Evolutionary conservation across 2,329 filamentous ascomycete species (phyloP).

Genomic region (Aaosphaeria pasadenensis): DNA sequence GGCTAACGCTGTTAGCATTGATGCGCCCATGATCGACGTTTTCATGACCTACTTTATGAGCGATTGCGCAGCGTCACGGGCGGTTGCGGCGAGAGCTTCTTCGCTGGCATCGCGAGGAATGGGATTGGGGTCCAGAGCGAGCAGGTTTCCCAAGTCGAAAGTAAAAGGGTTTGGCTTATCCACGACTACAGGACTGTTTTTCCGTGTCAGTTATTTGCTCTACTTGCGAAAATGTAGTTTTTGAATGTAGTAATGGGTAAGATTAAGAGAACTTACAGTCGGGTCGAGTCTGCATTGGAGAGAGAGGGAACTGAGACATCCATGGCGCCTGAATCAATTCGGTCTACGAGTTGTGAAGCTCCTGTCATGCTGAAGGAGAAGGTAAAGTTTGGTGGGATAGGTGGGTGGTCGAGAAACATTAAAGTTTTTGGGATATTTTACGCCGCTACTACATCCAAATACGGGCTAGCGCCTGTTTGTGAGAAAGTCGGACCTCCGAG

Average conservation of each 20-base stretch:
- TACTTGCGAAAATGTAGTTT: background rate
- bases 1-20: slow-evolving; percentile 52
- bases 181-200: slow-evolving; percentile 30
- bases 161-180: slow-evolving; percentile 84
- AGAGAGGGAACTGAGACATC: slow-evolving; percentile 24
- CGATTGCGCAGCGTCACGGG: slow-evolving; percentile 86
- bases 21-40: no score
- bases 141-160: slow-evolving; percentile 85
- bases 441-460: background rate
- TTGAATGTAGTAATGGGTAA: background rate
- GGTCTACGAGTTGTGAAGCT: slow-evolving; percentile 25
- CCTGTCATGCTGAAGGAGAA: slow-evolving; percentile 12
- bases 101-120: slow-evolving; percentile 61
- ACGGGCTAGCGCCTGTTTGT: slow-evolving; percentile 6
- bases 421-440: background rate
- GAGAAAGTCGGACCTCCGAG: slow-evolving; percentile 20
- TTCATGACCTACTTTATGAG: slow-evolving; percentile 54
- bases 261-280: slow-evolving; percentile 21
- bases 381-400: background rate
- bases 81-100: slow-evolving; percentile 65
- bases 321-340: slow-evolving; percentile 32
- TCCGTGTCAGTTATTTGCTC: background rate
- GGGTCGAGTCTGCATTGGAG: slow-evolving; percentile 33
- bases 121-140: slow-evolving; percentile 85
- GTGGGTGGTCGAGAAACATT: background rate